phyloP scores from a whole-genome alignment of 2,329 filamentous ascomycete species.

The Drechslera avenae region DNA sequence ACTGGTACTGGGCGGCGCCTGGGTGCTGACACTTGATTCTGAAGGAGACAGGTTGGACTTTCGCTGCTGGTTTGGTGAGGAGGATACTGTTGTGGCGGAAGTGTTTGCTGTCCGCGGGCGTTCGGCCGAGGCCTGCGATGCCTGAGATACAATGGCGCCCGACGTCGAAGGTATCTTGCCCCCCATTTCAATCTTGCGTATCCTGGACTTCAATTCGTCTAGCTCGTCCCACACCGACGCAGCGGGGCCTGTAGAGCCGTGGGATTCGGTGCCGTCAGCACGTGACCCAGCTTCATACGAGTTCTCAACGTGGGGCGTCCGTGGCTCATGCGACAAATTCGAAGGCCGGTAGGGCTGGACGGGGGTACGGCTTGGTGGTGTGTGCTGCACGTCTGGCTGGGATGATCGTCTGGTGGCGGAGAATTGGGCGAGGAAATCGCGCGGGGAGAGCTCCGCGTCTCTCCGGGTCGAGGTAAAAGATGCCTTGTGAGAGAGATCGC shows the following conservation, averaged over 20 bases:
- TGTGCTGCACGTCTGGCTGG: conserved; percentile 37
- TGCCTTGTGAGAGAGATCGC: conserved; percentile 39
- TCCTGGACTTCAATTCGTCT: conserved; percentile 91
- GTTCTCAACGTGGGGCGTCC: conserved; percentile 32
- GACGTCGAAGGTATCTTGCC: conserved; percentile 86
- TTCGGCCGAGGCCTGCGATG: conserved; percentile 70
- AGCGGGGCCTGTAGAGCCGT: conserved; percentile 82
- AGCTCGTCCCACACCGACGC: conserved; percentile 98
- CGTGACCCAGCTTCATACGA: conserved; percentile 37
- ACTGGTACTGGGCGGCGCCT: conserved; percentile 60
- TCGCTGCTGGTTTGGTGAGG: conserved; percentile 76
- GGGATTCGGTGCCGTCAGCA: conserved; percentile 71
- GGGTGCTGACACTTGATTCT: conserved; percentile 52
- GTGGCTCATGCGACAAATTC: conserved; percentile 38
- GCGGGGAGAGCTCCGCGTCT: conserved; percentile 41
- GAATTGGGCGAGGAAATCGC: conserved; percentile 43
- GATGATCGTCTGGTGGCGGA: conserved; percentile 39
- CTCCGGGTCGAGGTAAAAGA: conserved; percentile 32
- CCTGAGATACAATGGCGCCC: conserved; percentile 68
- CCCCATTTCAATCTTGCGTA: conserved; percentile 85
- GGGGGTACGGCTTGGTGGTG: conserved; percentile 40
- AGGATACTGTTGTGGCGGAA: conserved; percentile 86
- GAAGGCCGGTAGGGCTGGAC: conserved; percentile 46
- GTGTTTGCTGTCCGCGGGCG: conserved; percentile 90
- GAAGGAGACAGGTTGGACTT: conserved; percentile 55